These are phyloP conservation scores for Epichloe glyceriae DNA, from an alignment of 2,329 filamentous ascomycete species.

Conservation along the genomic window DNA sequence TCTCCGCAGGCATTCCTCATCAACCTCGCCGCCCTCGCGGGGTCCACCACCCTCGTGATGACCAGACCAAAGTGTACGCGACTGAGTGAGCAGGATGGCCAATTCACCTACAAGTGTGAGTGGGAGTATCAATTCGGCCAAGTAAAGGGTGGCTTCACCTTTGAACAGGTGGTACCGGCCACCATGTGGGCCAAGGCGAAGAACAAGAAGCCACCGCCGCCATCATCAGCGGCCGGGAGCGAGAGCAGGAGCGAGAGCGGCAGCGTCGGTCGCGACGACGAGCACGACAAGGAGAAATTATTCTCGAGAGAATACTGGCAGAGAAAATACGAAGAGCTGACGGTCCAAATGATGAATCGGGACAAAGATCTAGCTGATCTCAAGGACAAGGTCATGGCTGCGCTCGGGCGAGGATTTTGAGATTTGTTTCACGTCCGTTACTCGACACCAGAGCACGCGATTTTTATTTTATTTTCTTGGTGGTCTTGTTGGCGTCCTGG, in stretches of 20 bases:
- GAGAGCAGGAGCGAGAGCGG: conserved; percentile 1
- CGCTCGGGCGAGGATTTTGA: conserved; percentile 14
- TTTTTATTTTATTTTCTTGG: too few species aligned
- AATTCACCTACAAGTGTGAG: conserved; percentile 34
- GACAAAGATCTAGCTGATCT: conserved; percentile 38
- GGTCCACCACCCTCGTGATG: conserved; percentile 37
- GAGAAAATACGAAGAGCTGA: conserved; percentile 41
- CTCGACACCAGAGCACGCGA: too few species aligned
- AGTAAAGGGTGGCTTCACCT: conserved; percentile 38
- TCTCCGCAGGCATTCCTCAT: conserved; percentile 44
- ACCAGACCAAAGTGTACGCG: conserved; percentile 28
- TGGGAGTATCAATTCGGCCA: conserved; percentile 45
- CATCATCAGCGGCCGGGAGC: conserved; percentile 5
- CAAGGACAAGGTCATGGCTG: conserved; percentile 28
- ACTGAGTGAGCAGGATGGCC: conserved; percentile 27
- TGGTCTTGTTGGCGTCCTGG: too few species aligned
- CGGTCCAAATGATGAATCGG: conserved; percentile 44
- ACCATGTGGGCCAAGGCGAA: conserved; percentile 26
- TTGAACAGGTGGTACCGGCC: conserved; percentile 35
- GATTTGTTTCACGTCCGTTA: background rate
- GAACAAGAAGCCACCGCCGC: conserved; percentile 8
- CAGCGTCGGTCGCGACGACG: conserved; percentile 8
- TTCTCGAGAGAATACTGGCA: conserved; percentile 33
- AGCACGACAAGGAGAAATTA: background rate
- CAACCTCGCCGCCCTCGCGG: conserved; percentile 44